Conservation (phyloP, 176 grass and related monocot species). For the Cenchrus fungigraminus region DNA sequence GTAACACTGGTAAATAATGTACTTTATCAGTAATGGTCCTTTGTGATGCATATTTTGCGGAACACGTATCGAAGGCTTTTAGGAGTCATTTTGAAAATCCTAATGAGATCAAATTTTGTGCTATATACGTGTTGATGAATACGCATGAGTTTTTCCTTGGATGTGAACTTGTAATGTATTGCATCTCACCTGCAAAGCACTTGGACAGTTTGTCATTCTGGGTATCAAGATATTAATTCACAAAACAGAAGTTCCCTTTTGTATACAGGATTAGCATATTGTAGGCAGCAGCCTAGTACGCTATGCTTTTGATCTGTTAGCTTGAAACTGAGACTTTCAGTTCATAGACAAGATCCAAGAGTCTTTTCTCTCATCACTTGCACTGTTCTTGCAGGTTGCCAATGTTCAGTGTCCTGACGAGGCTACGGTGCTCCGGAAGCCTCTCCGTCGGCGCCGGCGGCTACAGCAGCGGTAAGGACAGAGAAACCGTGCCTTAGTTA, state of each 20-base stretch:
- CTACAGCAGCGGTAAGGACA: constrained; percentile 51
- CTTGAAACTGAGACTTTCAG: neutral
- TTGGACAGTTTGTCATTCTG: neutral
- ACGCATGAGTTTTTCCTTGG: neutral
- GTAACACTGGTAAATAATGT: too few species aligned
- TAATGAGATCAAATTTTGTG: constrained; percentile 41
- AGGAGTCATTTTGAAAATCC: constrained; percentile 25
- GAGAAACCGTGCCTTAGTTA: neutral
- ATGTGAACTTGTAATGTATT: constrained; percentile 20
- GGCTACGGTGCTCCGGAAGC: constrained; percentile 48
- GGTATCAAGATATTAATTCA: constrained; percentile 12
- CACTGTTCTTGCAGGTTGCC: constrained; percentile 63
- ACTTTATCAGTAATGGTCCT: too few species aligned
- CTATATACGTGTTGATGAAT: constrained; percentile 27
- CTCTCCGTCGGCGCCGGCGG: constrained; percentile 50
- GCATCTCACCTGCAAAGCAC: neutral
- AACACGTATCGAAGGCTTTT: constrained; percentile 41
- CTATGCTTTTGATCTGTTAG: constrained; percentile 34
- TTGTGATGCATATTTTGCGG: neutral
- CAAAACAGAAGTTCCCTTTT: neutral
- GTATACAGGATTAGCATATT: neutral
- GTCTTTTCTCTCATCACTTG: constrained; percentile 15
- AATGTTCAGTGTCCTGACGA: constrained; percentile 67
- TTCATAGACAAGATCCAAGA: constrained; percentile 7
- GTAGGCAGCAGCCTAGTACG: neutral